These are phyloP conservation scores for Vanrija sp. DNA, from an alignment of 1,284 basidiomycete species.

Conservation along the genomic window DNA sequence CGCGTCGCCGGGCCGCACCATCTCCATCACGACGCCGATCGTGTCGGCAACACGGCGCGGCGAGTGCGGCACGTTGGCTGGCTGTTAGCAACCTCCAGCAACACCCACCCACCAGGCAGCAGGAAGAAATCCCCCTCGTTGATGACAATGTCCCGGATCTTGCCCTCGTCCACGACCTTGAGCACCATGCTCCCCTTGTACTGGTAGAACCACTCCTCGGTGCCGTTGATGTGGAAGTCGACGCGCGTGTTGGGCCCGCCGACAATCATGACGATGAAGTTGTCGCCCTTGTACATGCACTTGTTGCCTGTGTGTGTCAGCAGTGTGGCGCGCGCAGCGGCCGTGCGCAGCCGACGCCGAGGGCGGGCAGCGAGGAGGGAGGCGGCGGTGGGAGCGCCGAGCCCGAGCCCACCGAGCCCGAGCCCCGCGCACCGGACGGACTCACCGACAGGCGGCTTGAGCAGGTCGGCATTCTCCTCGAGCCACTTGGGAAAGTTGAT, in stretches of 20 bases:
- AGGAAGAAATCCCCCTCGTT: constrained; percentile 96
- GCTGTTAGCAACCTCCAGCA: background rate
- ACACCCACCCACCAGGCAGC: constrained; percentile 65
- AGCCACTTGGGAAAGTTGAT: constrained; percentile 86
- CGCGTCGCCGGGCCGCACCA: constrained; percentile 64
- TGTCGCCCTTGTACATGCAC: constrained; percentile 76
- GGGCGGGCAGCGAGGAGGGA: background rate
- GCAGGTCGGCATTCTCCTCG: constrained; percentile 66
- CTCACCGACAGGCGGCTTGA: constrained; percentile 76
- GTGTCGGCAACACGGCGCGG: constrained; percentile 88
- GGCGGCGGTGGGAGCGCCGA: background rate
- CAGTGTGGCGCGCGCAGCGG: background rate
- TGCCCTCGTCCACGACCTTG: constrained; percentile 79
- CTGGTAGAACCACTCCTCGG: constrained; percentile 97
- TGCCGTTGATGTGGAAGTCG: constrained; percentile 91
- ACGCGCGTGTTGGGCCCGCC: constrained; percentile 88
- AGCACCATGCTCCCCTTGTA: constrained; percentile 86
- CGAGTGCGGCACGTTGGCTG: constrained; percentile 92
- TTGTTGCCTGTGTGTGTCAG: constrained; percentile 59
- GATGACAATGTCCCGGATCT: constrained; percentile 81
- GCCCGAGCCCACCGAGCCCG: no score
- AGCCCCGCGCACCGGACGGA: constrained; percentile 8
- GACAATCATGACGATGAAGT: constrained; percentile 86
- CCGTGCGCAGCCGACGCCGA: background rate
- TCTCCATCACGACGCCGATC: constrained; percentile 89